A percentile compares a stretch with the other conserved stretches of the same genome.
Evolutionary conservation across 768 basidiomycete species (phyloP).

Genomic region (Leccinellum albellum): DNA sequence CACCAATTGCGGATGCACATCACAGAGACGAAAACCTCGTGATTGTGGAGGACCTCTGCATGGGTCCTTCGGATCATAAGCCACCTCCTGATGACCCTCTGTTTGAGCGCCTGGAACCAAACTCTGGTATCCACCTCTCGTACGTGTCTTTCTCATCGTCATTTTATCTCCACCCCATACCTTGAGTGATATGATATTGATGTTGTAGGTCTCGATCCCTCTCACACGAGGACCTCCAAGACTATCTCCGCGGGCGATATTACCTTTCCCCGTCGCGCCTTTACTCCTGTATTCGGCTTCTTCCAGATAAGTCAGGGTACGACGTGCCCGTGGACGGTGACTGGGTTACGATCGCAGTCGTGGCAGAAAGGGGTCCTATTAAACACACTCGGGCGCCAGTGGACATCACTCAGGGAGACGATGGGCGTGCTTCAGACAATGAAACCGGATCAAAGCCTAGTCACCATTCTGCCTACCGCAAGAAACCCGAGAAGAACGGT

Average conservation of each 20-base stretch:
- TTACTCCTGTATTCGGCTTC: slow-evolving; percentile 79
- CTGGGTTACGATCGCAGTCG: slow-evolving; percentile 94
- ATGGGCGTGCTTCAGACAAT: slow-evolving; percentile 38
- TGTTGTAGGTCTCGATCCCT: slow-evolving; percentile 63
- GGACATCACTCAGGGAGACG: slow-evolving; percentile 40
- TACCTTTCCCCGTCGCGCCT: slow-evolving; percentile 85
- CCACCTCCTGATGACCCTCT: slow-evolving; percentile 67
- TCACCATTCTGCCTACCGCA: not conserved
- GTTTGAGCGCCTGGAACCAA: slow-evolving; percentile 83
- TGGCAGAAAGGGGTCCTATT: slow-evolving; percentile 85
- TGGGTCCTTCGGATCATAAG: slow-evolving; percentile 75
- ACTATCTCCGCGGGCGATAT: slow-evolving; percentile 78
- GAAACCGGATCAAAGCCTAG: slow-evolving; percentile 12
- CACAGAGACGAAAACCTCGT: slow-evolving; percentile 59
- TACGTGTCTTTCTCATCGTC: slow-evolving; percentile 39
- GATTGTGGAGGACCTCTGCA: slow-evolving; percentile 70
- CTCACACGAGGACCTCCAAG: slow-evolving; percentile 73
- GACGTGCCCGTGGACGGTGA: slow-evolving; percentile 91
- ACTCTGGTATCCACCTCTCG: slow-evolving; percentile 83
- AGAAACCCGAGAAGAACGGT: slow-evolving; percentile 15
- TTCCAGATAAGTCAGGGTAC: slow-evolving; percentile 77
- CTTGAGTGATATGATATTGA: slow-evolving; percentile 7
- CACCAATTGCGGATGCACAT: not conserved
- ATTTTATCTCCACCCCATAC: not conserved
- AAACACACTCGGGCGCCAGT: slow-evolving; percentile 69